phyloP scores from a whole-genome alignment of 2,329 filamentous ascomycete genomes.

The Plenodomus lindquistii region DNA sequence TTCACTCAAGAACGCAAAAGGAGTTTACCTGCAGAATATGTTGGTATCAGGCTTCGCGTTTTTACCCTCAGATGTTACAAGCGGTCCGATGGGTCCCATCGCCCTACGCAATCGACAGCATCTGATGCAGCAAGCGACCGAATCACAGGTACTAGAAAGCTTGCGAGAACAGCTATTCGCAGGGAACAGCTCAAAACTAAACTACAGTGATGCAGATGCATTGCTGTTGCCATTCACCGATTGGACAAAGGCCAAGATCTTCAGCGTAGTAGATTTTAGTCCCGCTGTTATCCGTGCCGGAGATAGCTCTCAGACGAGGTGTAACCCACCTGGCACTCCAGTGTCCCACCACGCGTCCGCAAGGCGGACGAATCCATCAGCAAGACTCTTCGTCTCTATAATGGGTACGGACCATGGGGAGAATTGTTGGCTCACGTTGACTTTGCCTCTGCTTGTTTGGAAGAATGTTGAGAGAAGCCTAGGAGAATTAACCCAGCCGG shows the following conservation, averaged over 20 bases:
- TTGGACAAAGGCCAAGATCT: conserved; percentile 18
- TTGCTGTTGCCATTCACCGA: conserved; percentile 17
- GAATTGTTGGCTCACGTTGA: conserved; percentile 16
- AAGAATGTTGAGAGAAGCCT: conserved; percentile 11
- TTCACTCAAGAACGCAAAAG: conserved; percentile 18
- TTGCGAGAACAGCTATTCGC: conserved; percentile 16
- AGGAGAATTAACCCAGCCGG: conserved; percentile 1
- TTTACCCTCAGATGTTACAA: conserved; percentile 9
- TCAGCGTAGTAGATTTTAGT: conserved; percentile 23
- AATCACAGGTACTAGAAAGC: conserved; percentile 23
- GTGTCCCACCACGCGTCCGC: conserved; percentile 15
- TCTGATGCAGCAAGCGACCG: conserved; percentile 18
- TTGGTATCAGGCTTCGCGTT: conserved; percentile 14
- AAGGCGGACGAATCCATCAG: conserved; percentile 5
- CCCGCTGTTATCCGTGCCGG: conserved; percentile 14
- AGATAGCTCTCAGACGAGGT: conserved; percentile 1
- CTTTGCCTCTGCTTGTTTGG: conserved; percentile 11
- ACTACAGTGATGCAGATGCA: conserved; percentile 10
- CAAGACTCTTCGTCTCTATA: conserved; percentile 14
- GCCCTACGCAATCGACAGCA: conserved; percentile 16
- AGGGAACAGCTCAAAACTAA: conserved; percentile 24
- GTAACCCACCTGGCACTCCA: conserved; percentile 13
- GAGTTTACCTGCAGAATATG: conserved; percentile 21
- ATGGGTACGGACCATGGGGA: conserved; percentile 16
- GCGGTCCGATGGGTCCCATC: conserved; percentile 16